Evolutionary conservation across 768 basidiomycete genomes (phyloP), one percentile per base, ranked within the genome.

Genomic region (Pulveroboletus ravenelii): DNA sequence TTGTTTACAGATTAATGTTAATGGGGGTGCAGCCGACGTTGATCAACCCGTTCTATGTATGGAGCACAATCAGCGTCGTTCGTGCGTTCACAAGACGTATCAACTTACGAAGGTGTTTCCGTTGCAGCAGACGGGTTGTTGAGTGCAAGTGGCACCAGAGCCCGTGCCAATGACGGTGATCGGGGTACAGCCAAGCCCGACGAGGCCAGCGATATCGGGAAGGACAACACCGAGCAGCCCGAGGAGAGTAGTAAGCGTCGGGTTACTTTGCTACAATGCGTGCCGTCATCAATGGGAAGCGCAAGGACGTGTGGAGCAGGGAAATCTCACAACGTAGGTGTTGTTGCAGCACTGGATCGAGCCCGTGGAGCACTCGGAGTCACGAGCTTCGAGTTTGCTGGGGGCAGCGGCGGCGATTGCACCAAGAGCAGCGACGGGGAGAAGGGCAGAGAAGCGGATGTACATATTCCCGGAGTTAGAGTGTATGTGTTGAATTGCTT

Each of bases 71-170:
- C 7, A 47, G 25, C 10, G 5, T 15, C 23, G 0, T 3, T 1
- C 10, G 7, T 3, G 23, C 1, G 4, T 3, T n/a, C 15, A 17
- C 15, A 8, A 23, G 5, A 13, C 10, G 14, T 6, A 10, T 1
- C 2, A 6, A 37, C 58, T 53, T 17, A 62, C 61, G 8, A 37
- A 61, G 15, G 4, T 25, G 3, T 63, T 49, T 6, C 41, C 42
- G 10, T 30, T 45, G 50, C 61, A 62, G 20, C 62, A 62, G 37
- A 63, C 55, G 1, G 62, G 29, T 30, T 64, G 41, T 15, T 50
- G 32, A 15, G 37, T 41, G 40, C 62, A 62, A 0, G 14, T 0
- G 0, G 48, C 61, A 58, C 13, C 10, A 0, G 1, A 41, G 8
- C 20, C 58, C 58, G 23, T 29, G 3, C 31, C 36, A 7, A 37